Evolutionary conservation across 345 rosid genomes (phyloP), one percentile per base, ranked within the genome.

Genomic region (Pistacia integerrima): DNA sequence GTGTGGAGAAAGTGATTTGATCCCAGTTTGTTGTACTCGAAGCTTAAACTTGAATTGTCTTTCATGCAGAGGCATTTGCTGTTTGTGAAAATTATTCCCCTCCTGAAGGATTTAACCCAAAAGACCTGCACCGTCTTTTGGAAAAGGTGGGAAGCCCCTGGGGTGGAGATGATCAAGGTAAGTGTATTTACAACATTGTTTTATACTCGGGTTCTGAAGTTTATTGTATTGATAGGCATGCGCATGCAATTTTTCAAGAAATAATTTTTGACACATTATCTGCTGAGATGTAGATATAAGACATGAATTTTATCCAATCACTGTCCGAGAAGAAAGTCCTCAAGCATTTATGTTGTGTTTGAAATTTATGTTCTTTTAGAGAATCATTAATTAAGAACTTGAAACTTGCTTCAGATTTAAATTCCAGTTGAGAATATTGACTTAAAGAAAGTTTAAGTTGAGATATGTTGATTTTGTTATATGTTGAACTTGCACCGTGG

Each of bases 11-110:
- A 71, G 72, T 70, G 20, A 66, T 61, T 49, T 73, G 25, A 68
- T 70, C 36, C 63, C 76, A 61, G 54, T 44, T 75, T 36, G 14
- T 64, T 54, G 30, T 41, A 16, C 3, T 28, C 38, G 64, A 41
- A 55, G 68, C 78, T 78, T 56, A 79, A 25, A 59, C 59, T 70
- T 58, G 60, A 58, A 64, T 64, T 55, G 35, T 76, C 78, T 72
- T 72, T 76, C 65, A 41, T 82, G 71, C 86, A 93, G 98, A 96
- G 93, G 97, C 99, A 68, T 96, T 96, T 76, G 97, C 97, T 8
- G 95, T 92, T 55, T 96, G 98, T 57, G 99, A 96, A 74, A 96
- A 96, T 78, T 93, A 91, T 87, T 86, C 94, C 57, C 97, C 97
- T 54, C 98, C 98, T 4, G 86, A 85, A 77, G 98, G 97, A 62